phyloP scores from a whole-genome alignment of 768 basidiomycete species.

The Tulasnella sp. region DNA sequence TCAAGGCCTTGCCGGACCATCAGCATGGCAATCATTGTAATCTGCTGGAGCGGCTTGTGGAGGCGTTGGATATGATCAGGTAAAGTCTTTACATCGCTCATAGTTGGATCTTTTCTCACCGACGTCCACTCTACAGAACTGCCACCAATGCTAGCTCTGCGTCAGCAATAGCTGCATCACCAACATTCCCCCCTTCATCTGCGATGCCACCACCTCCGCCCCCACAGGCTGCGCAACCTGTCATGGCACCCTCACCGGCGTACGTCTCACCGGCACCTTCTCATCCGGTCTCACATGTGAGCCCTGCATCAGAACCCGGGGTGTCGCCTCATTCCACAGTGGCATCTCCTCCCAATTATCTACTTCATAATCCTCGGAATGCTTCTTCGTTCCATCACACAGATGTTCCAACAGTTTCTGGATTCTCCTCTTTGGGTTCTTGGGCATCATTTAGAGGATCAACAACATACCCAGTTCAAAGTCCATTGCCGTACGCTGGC shows the following conservation, averaged over 20 bases:
- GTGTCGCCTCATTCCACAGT: slow-evolving; percentile 13
- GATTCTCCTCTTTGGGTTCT: slow-evolving; percentile 9
- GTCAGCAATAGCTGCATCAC: slow-evolving; percentile 6
- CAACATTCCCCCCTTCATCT: slow-evolving; percentile 3
- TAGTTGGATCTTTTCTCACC: no score
- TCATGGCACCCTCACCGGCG: background rate
- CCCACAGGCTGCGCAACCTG: background rate
- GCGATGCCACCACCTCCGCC: slow-evolving; percentile 7
- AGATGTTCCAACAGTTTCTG: slow-evolving; percentile 8
- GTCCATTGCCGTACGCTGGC: slow-evolving; percentile 7
- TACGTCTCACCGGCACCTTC: slow-evolving; percentile 11
- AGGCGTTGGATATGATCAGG: slow-evolving; percentile 4
- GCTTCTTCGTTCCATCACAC: slow-evolving; percentile 2
- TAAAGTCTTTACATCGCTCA: background rate
- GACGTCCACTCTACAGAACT: no score
- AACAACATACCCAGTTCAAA: background rate
- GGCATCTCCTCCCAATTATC: slow-evolving; percentile 12
- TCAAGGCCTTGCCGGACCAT: slow-evolving; percentile 10
- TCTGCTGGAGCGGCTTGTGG: background rate
- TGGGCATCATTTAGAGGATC: slow-evolving; percentile 7
- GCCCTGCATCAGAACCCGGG: slow-evolving; percentile 7
- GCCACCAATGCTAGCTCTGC: background rate
- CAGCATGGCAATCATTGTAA: slow-evolving; percentile 6
- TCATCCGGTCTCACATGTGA: slow-evolving; percentile 15
- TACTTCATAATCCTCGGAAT: background rate